Evolutionary conservation across 768 basidiomycete genomes (phyloP), one percentile per base, ranked within the genome.

Genomic region (Hygrocybe coccinea): DNA sequence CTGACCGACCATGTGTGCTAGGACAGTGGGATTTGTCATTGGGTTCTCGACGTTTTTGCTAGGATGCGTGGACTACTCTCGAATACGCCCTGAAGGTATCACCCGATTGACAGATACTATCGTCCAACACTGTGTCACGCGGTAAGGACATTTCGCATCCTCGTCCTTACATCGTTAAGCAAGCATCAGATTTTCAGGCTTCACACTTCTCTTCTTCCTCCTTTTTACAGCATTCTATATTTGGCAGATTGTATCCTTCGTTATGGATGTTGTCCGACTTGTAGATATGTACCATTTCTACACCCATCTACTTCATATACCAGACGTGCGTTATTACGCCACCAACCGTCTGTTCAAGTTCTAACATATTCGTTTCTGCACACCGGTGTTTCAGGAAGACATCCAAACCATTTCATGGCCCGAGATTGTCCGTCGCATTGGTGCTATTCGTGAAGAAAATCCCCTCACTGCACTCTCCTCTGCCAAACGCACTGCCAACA

Each of bases 331-430:
- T 64, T 43, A 15, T 34, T n/a, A 53, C 44, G 36, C 38, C 41
- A 55, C 15, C 5, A 37, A 50, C 46, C 14, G 3, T 25, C 15
- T 9, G 21, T 5, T 56, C 50, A 54, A 22, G n/a, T n/a, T n/a
- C 54, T 61, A 29, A 29, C 29, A 29, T 8, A 29, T 29, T 61
- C 47, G 62, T 21, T 36, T 51, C 29, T 50, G 33, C 36, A 25
- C 34, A 24, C 19, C 36, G 24, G 24, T 21, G 11, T 58, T 50
- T 1, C 67, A 98, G 95, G 89, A 85, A 49, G 97, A 99, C 69
- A 95, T 99, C 44, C 92, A 94, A 72, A 98, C 97, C 1, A 93
- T 98, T 38, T 87, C 95, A 0, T 99, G 97, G 97, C 85, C 90
- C 0, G 91, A 93, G 65, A 81, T 99, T 38, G 97, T 99, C 50